Evolutionary conservation across 2,329 filamentous ascomycete species (phyloP).

Genomic region (Neonectria coccinea): DNA sequence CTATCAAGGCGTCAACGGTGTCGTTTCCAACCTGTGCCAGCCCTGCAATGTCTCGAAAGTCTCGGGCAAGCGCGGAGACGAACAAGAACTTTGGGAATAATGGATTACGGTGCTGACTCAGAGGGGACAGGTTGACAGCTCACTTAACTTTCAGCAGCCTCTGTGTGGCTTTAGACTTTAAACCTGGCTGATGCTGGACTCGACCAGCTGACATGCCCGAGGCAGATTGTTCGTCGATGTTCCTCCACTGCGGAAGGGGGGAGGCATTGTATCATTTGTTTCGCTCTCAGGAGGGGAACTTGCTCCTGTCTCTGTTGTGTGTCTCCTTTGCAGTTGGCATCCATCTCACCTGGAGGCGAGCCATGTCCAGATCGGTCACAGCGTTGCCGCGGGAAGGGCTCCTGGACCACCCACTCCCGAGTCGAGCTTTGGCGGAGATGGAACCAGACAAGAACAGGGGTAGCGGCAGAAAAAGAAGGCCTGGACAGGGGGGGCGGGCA

Average conservation of each 20-base stretch:
- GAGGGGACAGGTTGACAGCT: neutral
- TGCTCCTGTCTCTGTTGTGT: neutral
- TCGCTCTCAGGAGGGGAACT: constrained; percentile 2
- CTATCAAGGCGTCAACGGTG: neutral
- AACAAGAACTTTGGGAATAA: neutral
- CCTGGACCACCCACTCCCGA: neutral
- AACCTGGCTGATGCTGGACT: neutral
- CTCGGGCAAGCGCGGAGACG: neutral
- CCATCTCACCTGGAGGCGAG: neutral
- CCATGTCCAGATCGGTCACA: constrained; percentile 7
- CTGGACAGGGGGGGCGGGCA: constrained; percentile 2
- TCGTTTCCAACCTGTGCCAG: neutral
- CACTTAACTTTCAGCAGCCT: constrained; percentile 16
- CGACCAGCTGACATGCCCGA: neutral
- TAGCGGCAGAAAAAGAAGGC: neutral
- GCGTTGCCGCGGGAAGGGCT: constrained; percentile 5
- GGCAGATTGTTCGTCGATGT: neutral
- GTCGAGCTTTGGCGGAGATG: neutral
- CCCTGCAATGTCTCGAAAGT: neutral
- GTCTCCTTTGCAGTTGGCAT: neutral
- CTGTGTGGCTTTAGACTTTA: constrained; percentile 12
- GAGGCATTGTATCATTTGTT: neutral
- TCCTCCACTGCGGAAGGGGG: neutral
- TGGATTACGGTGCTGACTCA: constrained; percentile 19
- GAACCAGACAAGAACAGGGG: constrained; percentile 1